Evolutionary conservation across 2,329 filamentous ascomycete species (phyloP), one percentile per base, ranked within the genome.

Genomic region (Phyllosticta citrichinensis): DNA sequence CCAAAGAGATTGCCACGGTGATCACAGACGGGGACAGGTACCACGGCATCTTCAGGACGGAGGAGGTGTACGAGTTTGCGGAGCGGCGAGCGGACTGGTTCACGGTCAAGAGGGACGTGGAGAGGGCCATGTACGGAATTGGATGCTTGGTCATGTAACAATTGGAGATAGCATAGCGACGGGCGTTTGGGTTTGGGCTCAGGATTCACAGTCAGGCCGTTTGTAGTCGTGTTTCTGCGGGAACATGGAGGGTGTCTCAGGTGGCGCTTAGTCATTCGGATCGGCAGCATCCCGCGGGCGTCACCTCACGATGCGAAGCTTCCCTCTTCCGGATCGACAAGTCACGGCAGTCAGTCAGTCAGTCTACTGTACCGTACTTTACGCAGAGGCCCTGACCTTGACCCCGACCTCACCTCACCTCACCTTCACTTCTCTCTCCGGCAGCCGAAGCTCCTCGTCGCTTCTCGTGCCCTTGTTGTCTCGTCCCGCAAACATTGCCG

Each of bases 31-130:
- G 84, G 0, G 89, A 93, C 70, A 83, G 93, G 2, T 99, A 97
- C 72, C 83, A 89, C 25, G 94, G 94, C 12, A 89, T 99, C 56
- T 97, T 97, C 70, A 83, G 92, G 20, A 90, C 93, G 0, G 94
- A 99, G 73, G 94, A 99, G 77, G 94, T 97, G 3, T 96, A 96
- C 69, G 93, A 97, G 78, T 99, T 95, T 77, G 94, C 93, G 1
- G 91, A 97, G 75, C 80, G 94, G 66, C 80, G 94, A 66, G 92
- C 92, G 56, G 94, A 99, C 76, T 99, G 94, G 94, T 96, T 94
- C 72, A 82, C 87, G 67, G 90, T 99, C 11, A 88, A 88, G 77
- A 85, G 83, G 65, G 85, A 91, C 64, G 94, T 99, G 5, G 94
- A 99, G 79, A 87, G 89, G 75, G 91, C 91, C 64, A 97, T 99